Base-by-base conservation (phyloP, 495 filamentous ascomycete genomes). In the Gamarada debralockiae region DNA sequence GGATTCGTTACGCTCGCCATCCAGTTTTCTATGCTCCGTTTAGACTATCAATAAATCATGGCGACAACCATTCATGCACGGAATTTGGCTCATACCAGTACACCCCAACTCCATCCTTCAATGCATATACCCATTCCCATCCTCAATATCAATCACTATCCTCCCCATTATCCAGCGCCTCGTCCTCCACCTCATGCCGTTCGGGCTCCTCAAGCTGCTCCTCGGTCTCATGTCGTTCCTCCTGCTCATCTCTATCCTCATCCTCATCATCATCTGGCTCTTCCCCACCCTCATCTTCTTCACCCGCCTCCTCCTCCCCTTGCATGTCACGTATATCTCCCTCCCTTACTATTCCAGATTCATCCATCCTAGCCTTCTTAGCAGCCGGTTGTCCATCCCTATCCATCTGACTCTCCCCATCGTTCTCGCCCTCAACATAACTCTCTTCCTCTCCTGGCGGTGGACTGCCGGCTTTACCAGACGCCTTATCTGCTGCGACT, bases 91-190 rank as follows among this genome's bases (percentile, higher is more conserved):
- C 29, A 7, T 34, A 7, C 29, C 29, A 34, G 14, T 34, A 14
- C 29, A 34, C 29, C 4, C 27, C 31, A 6, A 18, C 27, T 23
- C 25, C 8, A 21, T 7, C 25, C 17, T 3, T n/a, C 12, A 21
- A 40, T 50, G n/a, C n/a, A n/a, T n/a, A n/a, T n/a, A n/a, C n/a
- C n/a, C n/a, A n/a, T 9, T 15, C 33, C 18, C 15, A 33, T 34
- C n/a, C 38, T 14, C 39, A 9, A 23, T 10, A 2, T 47, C 67
- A 80, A 29, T 80, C 77, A 48, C 77, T 80, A 44, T 73, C 73
- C 29, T 81, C 79, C 50, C 80, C 70, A 64, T 79, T 74, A 63
- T 88, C 84, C 29, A 85, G 73, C 14, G 81, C 81, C 60, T 87
- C 82, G 57, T 86, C 78, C 52, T 83, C 60, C 7, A 20, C 77